Evolutionary conservation across 2,329 filamentous ascomycete species (phyloP), one percentile per base, ranked within the genome.

Genomic region (Zarea fungicola): DNA sequence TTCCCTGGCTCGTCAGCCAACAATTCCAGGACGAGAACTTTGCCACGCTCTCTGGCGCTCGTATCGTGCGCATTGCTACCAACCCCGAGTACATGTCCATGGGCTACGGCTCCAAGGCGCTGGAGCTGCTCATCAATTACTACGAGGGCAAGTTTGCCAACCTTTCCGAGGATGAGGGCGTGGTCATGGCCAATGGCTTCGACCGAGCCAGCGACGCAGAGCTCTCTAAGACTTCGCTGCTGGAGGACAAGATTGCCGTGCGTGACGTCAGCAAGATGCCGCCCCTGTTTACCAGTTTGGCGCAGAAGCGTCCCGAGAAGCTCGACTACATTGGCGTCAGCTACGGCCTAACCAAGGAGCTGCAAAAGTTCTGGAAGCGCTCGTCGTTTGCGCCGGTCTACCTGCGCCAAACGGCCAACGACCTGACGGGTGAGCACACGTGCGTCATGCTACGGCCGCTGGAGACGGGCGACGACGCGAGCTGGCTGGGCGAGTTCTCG

Each of bases 11-110:
- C 26, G 88, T 99, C 54, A 95, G 89, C 64, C 91, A 97, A 64
- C 93, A 99, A 64, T 99, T 96, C 73, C 93, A 97, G 63, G 93
- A 99, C 60, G 89, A 95, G 56, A 90, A 96, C 56, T 99, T 99
- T 64, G 93, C 92, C 11, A 85, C 87, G 34, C 77, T 99, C 1
- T 97, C 92, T 13, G 95, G 93, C 49, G 93, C 92, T 28, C 83
- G 93, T 53, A 74, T 99, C 40, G 92, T 99, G 14, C 83, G 93
- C 42, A 97, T 99, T 60, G 93, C 95, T 18, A 96, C 93, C 1
- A 95, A 96, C 64, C 93, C 95, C 0, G 91, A 97, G 57, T 96
- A 96, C 59, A 76, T 86, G 45, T 81, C 78, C 40, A 96, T 95
- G 89, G 93, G 95, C 21, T 99, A 99, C 63, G 93, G 93, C 14